phyloP scores from a whole-genome alignment of 2,329 filamentous ascomycete species.

The Passalora sequoiae region DNA sequence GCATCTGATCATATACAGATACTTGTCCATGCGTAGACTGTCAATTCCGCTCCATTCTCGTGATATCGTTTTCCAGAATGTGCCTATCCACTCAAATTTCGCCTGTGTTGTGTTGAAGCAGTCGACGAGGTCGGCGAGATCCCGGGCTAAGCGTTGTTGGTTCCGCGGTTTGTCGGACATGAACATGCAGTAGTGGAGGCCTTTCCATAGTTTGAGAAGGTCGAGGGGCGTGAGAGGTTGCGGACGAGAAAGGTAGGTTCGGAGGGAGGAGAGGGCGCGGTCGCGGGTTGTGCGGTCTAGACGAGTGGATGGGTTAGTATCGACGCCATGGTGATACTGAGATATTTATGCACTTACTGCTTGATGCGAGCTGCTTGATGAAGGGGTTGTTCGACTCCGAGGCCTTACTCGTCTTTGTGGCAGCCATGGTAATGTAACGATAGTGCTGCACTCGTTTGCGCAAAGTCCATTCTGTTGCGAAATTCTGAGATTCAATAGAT shows the following conservation, averaged over 20 bases:
- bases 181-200: conserved; percentile 83
- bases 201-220: conserved; percentile 86
- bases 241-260: conserved; percentile 66
- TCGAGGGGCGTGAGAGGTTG: conserved; percentile 62
- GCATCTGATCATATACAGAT: conserved; percentile 74
- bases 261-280: conserved; percentile 64
- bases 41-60: conserved; percentile 51
- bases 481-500: background rate
- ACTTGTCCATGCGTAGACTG: conserved; percentile 72
- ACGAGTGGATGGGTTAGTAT: conserved; percentile 1
- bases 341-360: conserved; percentile 51
- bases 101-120: conserved; percentile 46
- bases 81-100: conserved; percentile 42
- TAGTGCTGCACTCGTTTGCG: background rate
- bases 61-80: conserved; percentile 50
- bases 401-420: conserved; percentile 10
- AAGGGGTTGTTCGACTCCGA: conserved; percentile 48
- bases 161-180: conserved; percentile 86
- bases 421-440: conserved; percentile 14
- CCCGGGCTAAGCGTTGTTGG: conserved; percentile 75
- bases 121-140: conserved; percentile 67
- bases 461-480: too few relatives aligned
- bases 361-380: conserved; percentile 77
- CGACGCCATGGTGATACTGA: background rate
- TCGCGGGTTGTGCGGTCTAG: conserved; percentile 28